A percentile compares a stretch with the other conserved stretches of the same genome.
Conservation (phyloP, 495 filamentous ascomycete species). For the Penicillium salamii region DNA sequence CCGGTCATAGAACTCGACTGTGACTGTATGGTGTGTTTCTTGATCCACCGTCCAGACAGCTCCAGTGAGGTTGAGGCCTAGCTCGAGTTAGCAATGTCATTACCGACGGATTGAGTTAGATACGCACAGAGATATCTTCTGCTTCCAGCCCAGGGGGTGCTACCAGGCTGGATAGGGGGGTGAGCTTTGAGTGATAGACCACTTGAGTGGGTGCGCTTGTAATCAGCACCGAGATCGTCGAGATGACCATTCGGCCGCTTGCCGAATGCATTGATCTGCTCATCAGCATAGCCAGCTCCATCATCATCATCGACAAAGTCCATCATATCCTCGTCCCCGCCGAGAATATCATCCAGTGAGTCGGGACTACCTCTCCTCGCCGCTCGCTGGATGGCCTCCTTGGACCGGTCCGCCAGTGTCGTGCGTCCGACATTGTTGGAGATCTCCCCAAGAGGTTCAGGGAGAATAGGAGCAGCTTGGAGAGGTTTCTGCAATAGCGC, state of each 20-base stretch:
- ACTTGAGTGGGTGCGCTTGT: constrained; percentile 62
- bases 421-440: constrained; percentile 60
- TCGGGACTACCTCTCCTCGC: constrained; percentile 49
- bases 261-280: constrained; percentile 54
- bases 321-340: constrained; percentile 53
- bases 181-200: constrained; percentile 69
- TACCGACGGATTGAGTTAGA: background rate
- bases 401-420: constrained; percentile 54
- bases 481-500: constrained; percentile 57
- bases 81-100: constrained; percentile 21
- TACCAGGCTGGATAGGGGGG: constrained; percentile 84
- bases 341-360: constrained; percentile 58
- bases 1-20: constrained; percentile 95
- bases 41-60: constrained; percentile 98
- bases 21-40: constrained; percentile 90
- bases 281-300: constrained; percentile 80
- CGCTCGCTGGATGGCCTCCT: constrained; percentile 43
- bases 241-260: constrained; percentile 57
- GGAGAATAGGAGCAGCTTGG: constrained; percentile 81
- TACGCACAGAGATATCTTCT: constrained; percentile 78
- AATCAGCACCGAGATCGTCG: constrained; percentile 39
- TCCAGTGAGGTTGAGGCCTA: constrained; percentile 79
- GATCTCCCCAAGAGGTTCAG: constrained; percentile 71
- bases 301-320: constrained; percentile 95
- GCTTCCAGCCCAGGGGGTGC: constrained; percentile 93